Evolutionary conservation across 2,329 filamentous ascomycete species (phyloP).

Genomic region (Alternaria novae-zelandiae): DNA sequence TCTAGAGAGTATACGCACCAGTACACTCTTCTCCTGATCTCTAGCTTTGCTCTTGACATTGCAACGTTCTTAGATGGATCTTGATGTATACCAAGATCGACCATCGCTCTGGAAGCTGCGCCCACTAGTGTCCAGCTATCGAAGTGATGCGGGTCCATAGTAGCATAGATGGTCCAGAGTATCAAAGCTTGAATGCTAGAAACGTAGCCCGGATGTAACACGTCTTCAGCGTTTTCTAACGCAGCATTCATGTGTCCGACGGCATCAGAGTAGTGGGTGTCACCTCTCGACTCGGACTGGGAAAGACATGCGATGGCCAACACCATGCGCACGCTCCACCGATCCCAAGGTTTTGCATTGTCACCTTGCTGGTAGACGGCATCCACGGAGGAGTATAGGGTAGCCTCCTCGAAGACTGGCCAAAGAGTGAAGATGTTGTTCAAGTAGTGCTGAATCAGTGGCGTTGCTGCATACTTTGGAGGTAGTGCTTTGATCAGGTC

Average conservation of each 20-base stretch:
- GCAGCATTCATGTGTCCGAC: slow-evolving; percentile 69
- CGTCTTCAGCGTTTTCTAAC: slow-evolving; percentile 78
- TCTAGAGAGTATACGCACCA: slow-evolving; percentile 92
- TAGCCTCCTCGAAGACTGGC: slow-evolving; percentile 82
- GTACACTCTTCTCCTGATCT: slow-evolving; percentile 82
- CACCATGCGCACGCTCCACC: slow-evolving; percentile 89
- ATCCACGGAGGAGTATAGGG: slow-evolving; percentile 78
- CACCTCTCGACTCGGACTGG: slow-evolving; percentile 70
- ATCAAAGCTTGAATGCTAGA: slow-evolving; percentile 87
- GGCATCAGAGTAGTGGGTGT: slow-evolving; percentile 68
- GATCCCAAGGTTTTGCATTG: slow-evolving; percentile 70
- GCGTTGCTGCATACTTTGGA: slow-evolving; percentile 69
- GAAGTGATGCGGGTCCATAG: slow-evolving; percentile 88
- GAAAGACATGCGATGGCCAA: slow-evolving; percentile 80
- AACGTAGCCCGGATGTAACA: slow-evolving; percentile 83
- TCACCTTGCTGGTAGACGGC: slow-evolving; percentile 76
- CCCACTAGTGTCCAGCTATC: slow-evolving; percentile 94
- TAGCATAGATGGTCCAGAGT: slow-evolving; percentile 85
- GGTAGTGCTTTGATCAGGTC: slow-evolving; percentile 69
- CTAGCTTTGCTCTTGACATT: slow-evolving; percentile 72
- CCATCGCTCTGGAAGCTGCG: slow-evolving; percentile 82
- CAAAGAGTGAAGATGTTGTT: slow-evolving; percentile 80
- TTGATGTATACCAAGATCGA: slow-evolving; percentile 92
- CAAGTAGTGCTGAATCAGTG: slow-evolving; percentile 82
- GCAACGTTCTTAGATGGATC: slow-evolving; percentile 77